Evolutionary conservation across 2,329 filamentous ascomycete species (phyloP).

Genomic region (Aspergillus thermomutatus): DNA sequence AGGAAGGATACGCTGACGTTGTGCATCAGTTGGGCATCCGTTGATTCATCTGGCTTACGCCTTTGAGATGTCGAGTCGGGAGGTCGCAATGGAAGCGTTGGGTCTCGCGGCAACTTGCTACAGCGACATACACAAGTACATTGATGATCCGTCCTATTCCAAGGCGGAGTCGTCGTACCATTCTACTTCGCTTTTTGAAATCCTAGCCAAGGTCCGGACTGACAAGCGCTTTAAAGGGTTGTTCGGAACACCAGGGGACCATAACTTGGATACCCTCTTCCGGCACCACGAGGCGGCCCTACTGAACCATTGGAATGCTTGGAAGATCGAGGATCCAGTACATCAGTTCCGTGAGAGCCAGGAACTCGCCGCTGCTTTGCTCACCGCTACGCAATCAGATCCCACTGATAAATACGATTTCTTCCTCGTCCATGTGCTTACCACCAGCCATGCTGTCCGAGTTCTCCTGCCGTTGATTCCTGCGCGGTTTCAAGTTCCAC

Average conservation of each 20-base stretch:
- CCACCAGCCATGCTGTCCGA: slow-evolving; percentile 83
- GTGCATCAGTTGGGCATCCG: slow-evolving; percentile 71
- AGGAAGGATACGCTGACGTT: slow-evolving; percentile 22
- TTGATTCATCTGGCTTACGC: slow-evolving; percentile 96
- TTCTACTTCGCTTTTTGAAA: slow-evolving; percentile 62
- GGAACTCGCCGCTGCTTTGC: slow-evolving; percentile 48
- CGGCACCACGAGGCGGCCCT: slow-evolving; percentile 65
- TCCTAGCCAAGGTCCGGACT: slow-evolving; percentile 65
- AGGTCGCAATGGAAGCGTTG: slow-evolving; percentile 85
- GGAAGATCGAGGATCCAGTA: slow-evolving; percentile 68
- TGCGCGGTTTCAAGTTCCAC: slow-evolving; percentile 63
- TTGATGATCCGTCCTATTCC: slow-evolving; percentile 72
- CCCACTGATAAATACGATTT: slow-evolving; percentile 67
- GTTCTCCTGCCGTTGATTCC: slow-evolving; percentile 77
- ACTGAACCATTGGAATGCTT: slow-evolving; percentile 88
- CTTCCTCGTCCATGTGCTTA: slow-evolving; percentile 77
- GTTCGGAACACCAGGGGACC: slow-evolving; percentile 56
- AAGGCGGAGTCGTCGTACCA: slow-evolving; percentile 56
- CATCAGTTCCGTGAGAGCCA: slow-evolving; percentile 72
- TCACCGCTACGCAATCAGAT: slow-evolving; percentile 33
- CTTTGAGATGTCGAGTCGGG: slow-evolving; percentile 79
- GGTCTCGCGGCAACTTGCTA: slow-evolving; percentile 63
- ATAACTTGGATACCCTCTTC: slow-evolving; percentile 68
- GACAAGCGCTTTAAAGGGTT: slow-evolving; percentile 70
- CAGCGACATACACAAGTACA: slow-evolving; percentile 54